Conservation (phyloP, 2,329 filamentous ascomycete genomes). For the Trichoderma hamatum region DNA sequence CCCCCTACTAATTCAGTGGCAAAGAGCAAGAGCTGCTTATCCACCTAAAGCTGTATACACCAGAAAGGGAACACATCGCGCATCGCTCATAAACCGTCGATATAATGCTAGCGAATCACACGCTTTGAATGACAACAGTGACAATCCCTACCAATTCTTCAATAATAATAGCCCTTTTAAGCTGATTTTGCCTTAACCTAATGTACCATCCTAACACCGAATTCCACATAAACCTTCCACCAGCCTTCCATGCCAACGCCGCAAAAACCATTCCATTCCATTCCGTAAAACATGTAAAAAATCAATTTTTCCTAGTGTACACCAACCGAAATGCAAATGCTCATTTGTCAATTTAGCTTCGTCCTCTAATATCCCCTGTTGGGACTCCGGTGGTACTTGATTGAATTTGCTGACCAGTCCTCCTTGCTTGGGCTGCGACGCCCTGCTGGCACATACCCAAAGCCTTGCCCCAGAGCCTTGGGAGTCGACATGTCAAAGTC, state of each 20-base stretch:
- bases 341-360: neutral
- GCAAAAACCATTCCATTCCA: neutral
- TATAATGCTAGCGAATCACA: neutral
- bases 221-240: neutral
- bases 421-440: constrained; percentile 55
- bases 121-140: neutral
- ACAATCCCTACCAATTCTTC: neutral
- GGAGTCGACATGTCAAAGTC: constrained; percentile 57
- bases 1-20: too few relatives aligned
- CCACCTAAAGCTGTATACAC: neutral
- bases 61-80: neutral
- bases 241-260: constrained; percentile 8
- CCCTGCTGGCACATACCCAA: constrained; percentile 50
- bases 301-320: constrained; percentile 8
- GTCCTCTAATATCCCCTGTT: constrained; percentile 39
- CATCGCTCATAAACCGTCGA: neutral
- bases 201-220: constrained; percentile 3
- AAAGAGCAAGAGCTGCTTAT: too few relatives aligned
- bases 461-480: constrained; percentile 46
- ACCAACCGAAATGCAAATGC: neutral
- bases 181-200: neutral
- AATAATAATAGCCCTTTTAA: neutral
- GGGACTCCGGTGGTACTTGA: constrained; percentile 48
- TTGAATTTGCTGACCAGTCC: constrained; percentile 53
- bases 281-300: constrained; percentile 5